Conservation (phyloP, 805 yeast species). For the Zygosaccharomyces lentus region DNA sequence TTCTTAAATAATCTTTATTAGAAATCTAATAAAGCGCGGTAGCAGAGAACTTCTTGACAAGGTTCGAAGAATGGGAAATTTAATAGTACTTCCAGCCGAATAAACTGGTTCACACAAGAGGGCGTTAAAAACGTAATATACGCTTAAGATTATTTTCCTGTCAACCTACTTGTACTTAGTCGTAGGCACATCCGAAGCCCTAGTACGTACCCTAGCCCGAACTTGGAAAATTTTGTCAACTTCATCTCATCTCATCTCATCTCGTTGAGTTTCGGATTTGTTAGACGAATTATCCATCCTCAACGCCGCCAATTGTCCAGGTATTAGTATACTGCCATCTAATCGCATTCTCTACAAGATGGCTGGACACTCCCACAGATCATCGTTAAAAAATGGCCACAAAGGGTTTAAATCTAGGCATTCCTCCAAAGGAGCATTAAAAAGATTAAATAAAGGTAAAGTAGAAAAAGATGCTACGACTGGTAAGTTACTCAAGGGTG, state of each 20-base stretch:
- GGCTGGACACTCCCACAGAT: slow-evolving; percentile 82
- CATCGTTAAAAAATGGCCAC: slow-evolving; percentile 77
- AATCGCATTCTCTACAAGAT: slow-evolving; percentile 28
- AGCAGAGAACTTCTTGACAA: too few species aligned
- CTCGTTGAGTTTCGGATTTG: background rate
- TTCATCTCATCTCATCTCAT: slow-evolving; percentile 15
- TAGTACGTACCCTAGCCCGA: background rate
- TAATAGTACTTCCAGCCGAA: too few species aligned
- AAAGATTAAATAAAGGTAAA: slow-evolving; percentile 78
- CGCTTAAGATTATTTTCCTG: too few species aligned
- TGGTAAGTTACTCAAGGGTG: slow-evolving; percentile 44
- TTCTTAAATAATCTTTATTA: too few species aligned
- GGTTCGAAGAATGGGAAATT: too few species aligned
- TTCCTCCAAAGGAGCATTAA: slow-evolving; percentile 81
- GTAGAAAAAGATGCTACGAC: slow-evolving; percentile 61
- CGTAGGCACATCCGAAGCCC: background rate
- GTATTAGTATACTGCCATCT: background rate
- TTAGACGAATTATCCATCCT: slow-evolving; percentile 6
- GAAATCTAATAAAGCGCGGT: too few species aligned
- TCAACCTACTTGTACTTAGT: too few species aligned
- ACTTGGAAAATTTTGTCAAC: slow-evolving; percentile 15
- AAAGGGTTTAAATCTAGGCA: slow-evolving; percentile 91
- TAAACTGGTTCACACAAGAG: too few species aligned
- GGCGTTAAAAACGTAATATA: too few species aligned
- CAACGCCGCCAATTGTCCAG: too few species aligned